phyloP scores from a whole-genome alignment of 2,329 filamentous ascomycete species.

The Diaporthe australafricana region DNA sequence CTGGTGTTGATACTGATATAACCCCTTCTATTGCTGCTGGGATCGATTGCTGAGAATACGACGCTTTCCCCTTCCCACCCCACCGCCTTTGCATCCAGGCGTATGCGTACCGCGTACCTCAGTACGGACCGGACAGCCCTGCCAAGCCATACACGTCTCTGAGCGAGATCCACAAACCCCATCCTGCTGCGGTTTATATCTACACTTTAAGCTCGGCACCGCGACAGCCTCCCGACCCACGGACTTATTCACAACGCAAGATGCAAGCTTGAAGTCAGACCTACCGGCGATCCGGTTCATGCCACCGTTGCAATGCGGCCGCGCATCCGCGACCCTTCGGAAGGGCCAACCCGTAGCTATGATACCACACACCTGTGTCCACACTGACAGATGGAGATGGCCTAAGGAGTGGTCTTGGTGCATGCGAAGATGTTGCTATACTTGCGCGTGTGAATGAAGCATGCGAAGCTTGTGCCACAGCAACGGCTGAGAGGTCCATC shows the following conservation, averaged over 20 bases:
- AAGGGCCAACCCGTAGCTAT: background rate
- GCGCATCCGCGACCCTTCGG: background rate
- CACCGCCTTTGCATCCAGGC: background rate
- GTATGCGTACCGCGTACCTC: background rate
- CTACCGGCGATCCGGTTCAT: background rate
- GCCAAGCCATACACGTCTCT: background rate
- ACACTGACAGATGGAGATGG: background rate
- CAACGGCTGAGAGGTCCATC: background rate
- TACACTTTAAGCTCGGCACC: background rate
- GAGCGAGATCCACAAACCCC: background rate
- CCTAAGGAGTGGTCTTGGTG: background rate
- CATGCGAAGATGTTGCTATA: too few species aligned
- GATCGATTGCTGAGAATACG: background rate
- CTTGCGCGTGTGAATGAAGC: background rate
- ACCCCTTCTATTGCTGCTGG: background rate
- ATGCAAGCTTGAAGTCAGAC: background rate
- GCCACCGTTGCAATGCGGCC: constrained; percentile 6
- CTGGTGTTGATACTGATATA: background rate
- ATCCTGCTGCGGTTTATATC: background rate
- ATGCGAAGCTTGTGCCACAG: background rate
- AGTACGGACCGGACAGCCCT: background rate
- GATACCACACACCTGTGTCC: background rate
- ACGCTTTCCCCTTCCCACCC: background rate
- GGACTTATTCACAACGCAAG: background rate
- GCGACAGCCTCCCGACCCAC: background rate